phyloP scores from a whole-genome alignment of 2,329 filamentous ascomycete genomes.

The Neophaeococcomyces aloes region DNA sequence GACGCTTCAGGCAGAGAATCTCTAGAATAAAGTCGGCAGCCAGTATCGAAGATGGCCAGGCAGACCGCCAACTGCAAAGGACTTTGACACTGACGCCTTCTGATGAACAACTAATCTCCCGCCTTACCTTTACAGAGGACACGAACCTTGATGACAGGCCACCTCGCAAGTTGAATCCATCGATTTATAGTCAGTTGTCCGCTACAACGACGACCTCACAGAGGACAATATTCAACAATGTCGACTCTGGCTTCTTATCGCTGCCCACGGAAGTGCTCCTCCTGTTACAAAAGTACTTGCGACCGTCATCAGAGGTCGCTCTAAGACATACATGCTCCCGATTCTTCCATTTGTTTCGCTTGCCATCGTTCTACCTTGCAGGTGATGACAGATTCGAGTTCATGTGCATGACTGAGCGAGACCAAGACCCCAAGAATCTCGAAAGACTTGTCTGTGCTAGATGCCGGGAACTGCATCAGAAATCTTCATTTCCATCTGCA shows the following conservation, averaged over 20 bases:
- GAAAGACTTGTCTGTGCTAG: conserved; percentile 19
- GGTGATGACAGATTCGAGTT: conserved; percentile 21
- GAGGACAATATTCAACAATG: conserved; percentile 21
- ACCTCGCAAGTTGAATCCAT: conserved; percentile 14
- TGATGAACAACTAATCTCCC: conserved; percentile 20
- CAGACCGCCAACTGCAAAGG: conserved; percentile 11
- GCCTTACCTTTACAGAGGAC: conserved; percentile 17
- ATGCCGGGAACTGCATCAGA: conserved; percentile 17
- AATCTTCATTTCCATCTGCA: conserved; percentile 16
- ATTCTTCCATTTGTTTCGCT: conserved; percentile 19
- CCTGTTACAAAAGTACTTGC: conserved; percentile 17
- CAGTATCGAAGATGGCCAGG: conserved; percentile 7
- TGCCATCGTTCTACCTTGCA: conserved; percentile 17
- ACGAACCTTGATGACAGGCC: conserved; percentile 17
- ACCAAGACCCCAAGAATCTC: conserved; percentile 18
- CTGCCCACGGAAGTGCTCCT: conserved; percentile 20
- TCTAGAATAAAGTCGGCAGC: conserved; percentile 17
- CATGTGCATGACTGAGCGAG: conserved; percentile 21
- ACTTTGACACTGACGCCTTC: conserved; percentile 18
- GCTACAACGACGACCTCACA: conserved; percentile 14
- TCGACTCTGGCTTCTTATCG: conserved; percentile 18
- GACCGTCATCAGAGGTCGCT: conserved; percentile 17
- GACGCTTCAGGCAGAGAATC: conserved; percentile 13
- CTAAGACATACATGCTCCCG: conserved; percentile 20
- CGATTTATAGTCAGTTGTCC: conserved; percentile 10